Conservation (phyloP, 2,329 filamentous ascomycete species). For the Ascochyta fabae region DNA sequence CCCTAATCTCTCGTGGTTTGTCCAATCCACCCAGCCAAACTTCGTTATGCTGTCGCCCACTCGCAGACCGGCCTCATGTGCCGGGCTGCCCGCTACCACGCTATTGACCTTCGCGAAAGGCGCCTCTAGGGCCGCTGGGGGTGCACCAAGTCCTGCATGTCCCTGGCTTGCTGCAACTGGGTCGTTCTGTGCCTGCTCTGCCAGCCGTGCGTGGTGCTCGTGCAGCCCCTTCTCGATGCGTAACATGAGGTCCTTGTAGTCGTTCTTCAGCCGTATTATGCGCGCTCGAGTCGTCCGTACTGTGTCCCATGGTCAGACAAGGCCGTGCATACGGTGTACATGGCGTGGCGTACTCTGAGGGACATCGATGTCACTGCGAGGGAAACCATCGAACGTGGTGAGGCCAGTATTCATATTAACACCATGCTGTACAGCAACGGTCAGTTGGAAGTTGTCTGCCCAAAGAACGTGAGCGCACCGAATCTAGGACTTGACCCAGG, state of each 20-base stretch:
- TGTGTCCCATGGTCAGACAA: conserved; percentile 50
- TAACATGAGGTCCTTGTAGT: conserved; percentile 89
- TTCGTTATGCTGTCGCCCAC: conserved; percentile 80
- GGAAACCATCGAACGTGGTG: conserved; percentile 88
- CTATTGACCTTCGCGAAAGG: conserved; percentile 91
- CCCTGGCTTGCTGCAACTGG: conserved; percentile 37
- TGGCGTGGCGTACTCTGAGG: conserved; percentile 74
- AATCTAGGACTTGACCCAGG: conserved; percentile 84
- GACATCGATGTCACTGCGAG: conserved; percentile 91
- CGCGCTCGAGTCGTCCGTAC: conserved; percentile 91
- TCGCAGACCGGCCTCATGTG: conserved; percentile 79
- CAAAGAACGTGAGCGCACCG: conserved; percentile 61
- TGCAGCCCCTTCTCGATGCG: conserved; percentile 86
- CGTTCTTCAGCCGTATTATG: conserved; percentile 88
- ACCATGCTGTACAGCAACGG: conserved; percentile 69
- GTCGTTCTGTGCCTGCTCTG: conserved; percentile 53
- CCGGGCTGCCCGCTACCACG: conserved; percentile 79
- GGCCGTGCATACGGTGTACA: not conserved
- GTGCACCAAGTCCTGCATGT: conserved; percentile 31
- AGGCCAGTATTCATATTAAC: conserved; percentile 92
- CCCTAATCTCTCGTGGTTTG: conserved; percentile 84
- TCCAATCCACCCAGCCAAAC: conserved; percentile 83
- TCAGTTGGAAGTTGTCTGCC: conserved; percentile 18
- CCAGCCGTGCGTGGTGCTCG: conserved; percentile 79
- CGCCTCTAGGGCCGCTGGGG: conserved; percentile 55